Evolutionary conservation across 75 land plant genomes (phyloP).

Genomic region (Azolla pinnata): DNA sequence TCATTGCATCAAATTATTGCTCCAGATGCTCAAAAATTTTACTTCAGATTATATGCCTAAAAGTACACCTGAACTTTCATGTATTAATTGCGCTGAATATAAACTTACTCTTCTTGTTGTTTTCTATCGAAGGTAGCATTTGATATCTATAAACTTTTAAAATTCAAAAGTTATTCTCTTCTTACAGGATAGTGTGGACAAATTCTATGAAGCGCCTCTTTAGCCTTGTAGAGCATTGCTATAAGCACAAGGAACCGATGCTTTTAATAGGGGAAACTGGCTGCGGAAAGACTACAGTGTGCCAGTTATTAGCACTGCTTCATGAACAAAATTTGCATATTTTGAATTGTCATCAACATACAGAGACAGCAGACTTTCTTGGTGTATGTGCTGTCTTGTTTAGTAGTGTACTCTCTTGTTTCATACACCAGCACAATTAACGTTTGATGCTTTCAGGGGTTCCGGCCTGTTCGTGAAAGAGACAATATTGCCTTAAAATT

Average conservation of each 20-base stretch:
- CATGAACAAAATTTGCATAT: conserved; percentile 49
- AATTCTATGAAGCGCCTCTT: conserved; percentile 70
- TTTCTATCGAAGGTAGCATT: no score
- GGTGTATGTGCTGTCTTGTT: no score
- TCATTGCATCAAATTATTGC: no score
- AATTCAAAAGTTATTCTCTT: no score
- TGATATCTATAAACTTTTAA: no score
- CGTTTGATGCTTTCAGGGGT: conserved; percentile 35
- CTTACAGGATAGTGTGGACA: conserved; percentile 75
- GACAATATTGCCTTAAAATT: conserved; percentile 36
- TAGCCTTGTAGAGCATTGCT: conserved; percentile 76
- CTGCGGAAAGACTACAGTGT: conserved; percentile 89
- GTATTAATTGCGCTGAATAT: no score
- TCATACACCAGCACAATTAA: neutral
- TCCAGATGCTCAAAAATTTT: no score
- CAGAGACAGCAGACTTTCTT: conserved; percentile 93
- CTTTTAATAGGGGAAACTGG: conserved; percentile 99
- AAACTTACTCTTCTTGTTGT: no score
- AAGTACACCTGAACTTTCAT: no score
- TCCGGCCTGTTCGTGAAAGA: conserved; percentile 73
- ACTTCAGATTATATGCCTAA: no score
- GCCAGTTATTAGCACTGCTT: conserved; percentile 60
- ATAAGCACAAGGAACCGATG: conserved; percentile 68
- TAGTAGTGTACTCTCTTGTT: neutral
- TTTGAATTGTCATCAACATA: conserved; percentile 91